Conservation (phyloP, 163 green algal genomes). For the Coccomyxa subellipsoidea region DNA sequence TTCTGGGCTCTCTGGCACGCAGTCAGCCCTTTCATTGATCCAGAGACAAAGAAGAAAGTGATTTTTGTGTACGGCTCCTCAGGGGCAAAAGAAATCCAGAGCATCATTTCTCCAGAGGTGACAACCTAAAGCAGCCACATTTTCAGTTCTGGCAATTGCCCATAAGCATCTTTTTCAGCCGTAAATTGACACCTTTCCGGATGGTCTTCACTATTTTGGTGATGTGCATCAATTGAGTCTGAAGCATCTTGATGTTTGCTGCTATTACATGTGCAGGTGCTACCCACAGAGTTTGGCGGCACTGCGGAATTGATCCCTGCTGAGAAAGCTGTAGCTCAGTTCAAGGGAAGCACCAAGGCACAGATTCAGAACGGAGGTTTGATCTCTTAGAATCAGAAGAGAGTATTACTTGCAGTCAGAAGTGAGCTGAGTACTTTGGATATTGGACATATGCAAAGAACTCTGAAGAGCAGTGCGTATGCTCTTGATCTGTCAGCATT, state of each 20-base stretch:
- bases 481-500: background rate
- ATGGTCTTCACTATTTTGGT: too few species aligned
- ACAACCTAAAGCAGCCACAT: too few species aligned
- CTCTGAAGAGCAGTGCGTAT: background rate
- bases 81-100: constrained; percentile 10
- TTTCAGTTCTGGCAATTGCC: too few species aligned
- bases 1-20: constrained; percentile 52
- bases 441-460: too few species aligned
- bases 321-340: constrained; percentile 6
- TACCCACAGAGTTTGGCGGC: constrained; percentile 18
- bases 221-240: too few species aligned
- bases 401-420: too few species aligned
- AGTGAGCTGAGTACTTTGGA: too few species aligned
- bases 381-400: too few species aligned
- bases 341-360: background rate
- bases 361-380: background rate
- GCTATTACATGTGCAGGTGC: constrained; percentile 3
- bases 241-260: too few species aligned
- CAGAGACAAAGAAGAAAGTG: constrained; percentile 44
- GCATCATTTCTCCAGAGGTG: constrained; percentile 21
- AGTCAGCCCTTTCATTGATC: constrained; percentile 44
- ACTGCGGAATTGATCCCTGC: constrained; percentile 13
- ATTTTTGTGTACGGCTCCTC: constrained; percentile 27
- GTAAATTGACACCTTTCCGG: too few species aligned
- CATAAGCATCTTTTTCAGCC: too few species aligned